Conservation (phyloP, 163 green algal species). For the Chloromonas sp. region DNA sequence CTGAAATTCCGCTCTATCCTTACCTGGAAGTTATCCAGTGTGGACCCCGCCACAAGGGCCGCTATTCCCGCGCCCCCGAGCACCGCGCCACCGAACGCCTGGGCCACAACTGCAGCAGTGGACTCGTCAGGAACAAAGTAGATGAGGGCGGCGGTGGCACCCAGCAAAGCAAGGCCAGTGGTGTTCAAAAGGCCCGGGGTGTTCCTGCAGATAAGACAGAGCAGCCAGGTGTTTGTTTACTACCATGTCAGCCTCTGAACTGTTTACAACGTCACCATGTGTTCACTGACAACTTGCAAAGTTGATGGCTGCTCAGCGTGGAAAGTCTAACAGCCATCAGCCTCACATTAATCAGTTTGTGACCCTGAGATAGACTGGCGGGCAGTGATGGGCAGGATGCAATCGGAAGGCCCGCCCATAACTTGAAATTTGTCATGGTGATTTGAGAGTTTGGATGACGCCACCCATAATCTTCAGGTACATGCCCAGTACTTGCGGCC, state of each 20-base stretch:
- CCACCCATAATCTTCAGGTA: too few species aligned
- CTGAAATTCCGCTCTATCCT: not conserved
- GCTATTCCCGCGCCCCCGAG: constrained; percentile 37
- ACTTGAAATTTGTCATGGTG: too few species aligned
- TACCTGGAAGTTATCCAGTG: constrained; percentile 23
- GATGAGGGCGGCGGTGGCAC: constrained; percentile 34
- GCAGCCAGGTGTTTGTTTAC: not conserved
- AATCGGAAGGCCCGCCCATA: too few species aligned
- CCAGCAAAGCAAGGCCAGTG: constrained; percentile 38
- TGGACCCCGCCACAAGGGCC: constrained; percentile 24
- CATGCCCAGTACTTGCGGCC: too few species aligned
- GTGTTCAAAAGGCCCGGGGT: constrained; percentile 53
- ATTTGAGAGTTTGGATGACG: too few species aligned
- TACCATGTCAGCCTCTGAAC: not conserved
- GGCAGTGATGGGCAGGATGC: too few species aligned
- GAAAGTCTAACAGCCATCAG: too few species aligned
- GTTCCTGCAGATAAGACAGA: constrained; percentile 26
- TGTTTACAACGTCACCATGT: not conserved
- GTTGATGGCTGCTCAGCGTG: not conserved
- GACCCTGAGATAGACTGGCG: too few species aligned
- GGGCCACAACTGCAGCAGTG: constrained; percentile 25
- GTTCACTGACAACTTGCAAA: not conserved
- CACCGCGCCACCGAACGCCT: constrained; percentile 27
- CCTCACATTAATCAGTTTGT: too few species aligned
- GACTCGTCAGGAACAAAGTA: constrained; percentile 34